These are phyloP conservation scores for Cyamopsis tetragonoloba DNA, from an alignment of 306 rosid genomes.

Conservation along the genomic window DNA sequence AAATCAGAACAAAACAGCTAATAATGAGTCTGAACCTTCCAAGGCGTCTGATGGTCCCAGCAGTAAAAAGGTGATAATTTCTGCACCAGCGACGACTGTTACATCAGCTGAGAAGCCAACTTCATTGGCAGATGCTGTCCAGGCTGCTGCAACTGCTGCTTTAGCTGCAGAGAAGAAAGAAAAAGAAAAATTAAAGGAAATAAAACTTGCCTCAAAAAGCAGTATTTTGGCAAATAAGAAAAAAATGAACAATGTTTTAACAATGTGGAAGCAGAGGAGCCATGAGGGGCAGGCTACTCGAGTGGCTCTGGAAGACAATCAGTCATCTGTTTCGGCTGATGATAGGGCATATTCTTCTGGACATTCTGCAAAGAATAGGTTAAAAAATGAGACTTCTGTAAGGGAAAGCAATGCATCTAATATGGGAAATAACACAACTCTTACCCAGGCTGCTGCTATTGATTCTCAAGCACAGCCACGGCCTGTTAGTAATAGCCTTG, in stretches of 20 bases:
- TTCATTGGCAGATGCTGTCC: constrained; percentile 89
- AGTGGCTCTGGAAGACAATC: constrained; percentile 78
- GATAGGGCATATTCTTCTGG: constrained; percentile 55
- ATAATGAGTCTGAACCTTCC: constrained; percentile 53
- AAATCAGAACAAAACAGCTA: constrained; percentile 53
- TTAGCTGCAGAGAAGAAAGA: constrained; percentile 96
- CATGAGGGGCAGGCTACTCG: constrained; percentile 90
- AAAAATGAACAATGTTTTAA: constrained; percentile 90
- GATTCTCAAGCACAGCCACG: constrained; percentile 66
- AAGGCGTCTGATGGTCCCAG: constrained; percentile 61
- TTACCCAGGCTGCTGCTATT: constrained; percentile 38
- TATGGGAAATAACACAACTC: constrained; percentile 40
- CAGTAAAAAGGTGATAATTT: constrained; percentile 72
- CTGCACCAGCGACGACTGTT: constrained; percentile 87
- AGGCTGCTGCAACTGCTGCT: constrained; percentile 93
- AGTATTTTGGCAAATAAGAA: constrained; percentile 93
- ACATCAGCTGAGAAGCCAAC: constrained; percentile 63
- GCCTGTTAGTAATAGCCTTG: constrained; percentile 81
- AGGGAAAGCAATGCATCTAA: constrained; percentile 48
- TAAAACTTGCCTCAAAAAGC: constrained; percentile 90
- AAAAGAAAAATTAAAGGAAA: constrained; percentile 83
- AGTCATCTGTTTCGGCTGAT: constrained; percentile 46
- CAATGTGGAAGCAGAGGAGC: constrained; percentile 98
- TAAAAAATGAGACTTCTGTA: constrained; percentile 43
- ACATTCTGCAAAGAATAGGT: constrained; percentile 57